Conservation (phyloP, 2,329 filamentous ascomycete species). For the Xylaria hypoxylon region DNA sequence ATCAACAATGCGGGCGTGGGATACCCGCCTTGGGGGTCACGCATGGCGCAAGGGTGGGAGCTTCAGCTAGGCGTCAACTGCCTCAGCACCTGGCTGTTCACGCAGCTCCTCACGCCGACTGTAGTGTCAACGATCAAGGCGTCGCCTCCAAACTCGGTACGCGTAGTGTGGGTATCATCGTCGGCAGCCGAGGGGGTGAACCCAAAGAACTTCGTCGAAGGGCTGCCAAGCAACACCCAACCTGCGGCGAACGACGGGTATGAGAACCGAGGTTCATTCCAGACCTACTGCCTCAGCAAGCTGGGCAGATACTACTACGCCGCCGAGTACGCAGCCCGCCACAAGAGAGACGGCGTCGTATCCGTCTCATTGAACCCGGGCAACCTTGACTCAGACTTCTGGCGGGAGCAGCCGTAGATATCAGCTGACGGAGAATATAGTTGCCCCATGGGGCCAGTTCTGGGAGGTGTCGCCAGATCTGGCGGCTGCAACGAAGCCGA, state of each 20-base stretch:
- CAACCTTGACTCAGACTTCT: conserved; percentile 41
- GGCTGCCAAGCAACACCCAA: not conserved
- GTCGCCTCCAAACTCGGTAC: conserved; percentile 25
- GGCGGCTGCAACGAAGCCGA: conserved; percentile 1
- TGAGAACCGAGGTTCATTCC: conserved; percentile 1
- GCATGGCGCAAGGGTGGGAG: conserved; percentile 46
- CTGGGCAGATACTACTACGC: conserved; percentile 33
- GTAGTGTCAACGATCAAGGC: conserved; percentile 35
- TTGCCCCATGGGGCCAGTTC: conserved; percentile 16
- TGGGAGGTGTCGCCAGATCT: conserved; percentile 11
- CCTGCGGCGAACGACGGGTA: not conserved
- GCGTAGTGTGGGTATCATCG: conserved; percentile 45
- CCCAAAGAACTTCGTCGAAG: conserved; percentile 2
- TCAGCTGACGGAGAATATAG: not conserved
- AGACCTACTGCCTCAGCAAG: conserved; percentile 23
- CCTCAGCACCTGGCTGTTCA: conserved; percentile 44
- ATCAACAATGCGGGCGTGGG: conserved; percentile 38
- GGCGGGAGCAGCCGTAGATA: conserved; percentile 27
- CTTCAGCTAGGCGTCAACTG: conserved; percentile 45
- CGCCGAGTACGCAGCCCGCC: conserved; percentile 33
- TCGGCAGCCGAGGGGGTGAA: conserved; percentile 14
- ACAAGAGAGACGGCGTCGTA: conserved; percentile 29
- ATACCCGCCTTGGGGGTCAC: conserved; percentile 14
- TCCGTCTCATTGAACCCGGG: conserved; percentile 33
- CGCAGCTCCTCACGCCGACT: conserved; percentile 38